Evolutionary conservation across 345 rosid species (phyloP).

Genomic region (Hypericum perforatum): DNA sequence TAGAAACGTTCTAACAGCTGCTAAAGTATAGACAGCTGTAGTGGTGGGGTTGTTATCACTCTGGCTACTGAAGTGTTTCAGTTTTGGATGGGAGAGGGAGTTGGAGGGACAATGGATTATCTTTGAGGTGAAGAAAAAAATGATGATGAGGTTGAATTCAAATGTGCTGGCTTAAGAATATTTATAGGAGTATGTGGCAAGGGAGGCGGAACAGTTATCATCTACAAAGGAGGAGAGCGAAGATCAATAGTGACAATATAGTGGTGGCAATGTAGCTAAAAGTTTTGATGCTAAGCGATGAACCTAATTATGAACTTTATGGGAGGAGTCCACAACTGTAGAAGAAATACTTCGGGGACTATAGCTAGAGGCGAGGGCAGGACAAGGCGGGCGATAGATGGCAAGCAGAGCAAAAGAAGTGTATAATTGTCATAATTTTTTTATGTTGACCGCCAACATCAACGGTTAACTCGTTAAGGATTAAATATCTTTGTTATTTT

Average conservation of each 20-base stretch:
- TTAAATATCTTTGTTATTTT: too few species aligned
- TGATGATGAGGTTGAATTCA: too few species aligned
- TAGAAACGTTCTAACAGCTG: too few species aligned
- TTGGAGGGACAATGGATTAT: constrained; percentile 36
- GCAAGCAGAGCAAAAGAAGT: constrained; percentile 50
- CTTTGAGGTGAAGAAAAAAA: constrained; percentile 22
- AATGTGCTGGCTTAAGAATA: constrained; percentile 18
- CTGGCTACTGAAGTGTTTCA: too few species aligned
- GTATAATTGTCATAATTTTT: too few species aligned
- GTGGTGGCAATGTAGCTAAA: too few species aligned
- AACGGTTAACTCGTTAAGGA: too few species aligned
- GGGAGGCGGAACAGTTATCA: neutral
- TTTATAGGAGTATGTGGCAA: constrained; percentile 35
- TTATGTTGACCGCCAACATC: too few species aligned
- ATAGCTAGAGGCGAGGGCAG: constrained; percentile 19
- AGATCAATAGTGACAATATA: constrained; percentile 10
- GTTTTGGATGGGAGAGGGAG: too few species aligned
- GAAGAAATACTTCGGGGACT: constrained; percentile 16
- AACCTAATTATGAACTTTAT: constrained; percentile 29
- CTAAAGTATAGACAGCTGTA: too few species aligned
- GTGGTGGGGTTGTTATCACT: too few species aligned
- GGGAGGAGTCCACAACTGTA: constrained; percentile 21
- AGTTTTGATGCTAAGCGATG: constrained; percentile 12
- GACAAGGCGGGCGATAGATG: constrained; percentile 31
- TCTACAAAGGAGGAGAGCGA: constrained; percentile 11